Conservation (phyloP, 345 rosid species). For the Sapria himalayana region DNA sequence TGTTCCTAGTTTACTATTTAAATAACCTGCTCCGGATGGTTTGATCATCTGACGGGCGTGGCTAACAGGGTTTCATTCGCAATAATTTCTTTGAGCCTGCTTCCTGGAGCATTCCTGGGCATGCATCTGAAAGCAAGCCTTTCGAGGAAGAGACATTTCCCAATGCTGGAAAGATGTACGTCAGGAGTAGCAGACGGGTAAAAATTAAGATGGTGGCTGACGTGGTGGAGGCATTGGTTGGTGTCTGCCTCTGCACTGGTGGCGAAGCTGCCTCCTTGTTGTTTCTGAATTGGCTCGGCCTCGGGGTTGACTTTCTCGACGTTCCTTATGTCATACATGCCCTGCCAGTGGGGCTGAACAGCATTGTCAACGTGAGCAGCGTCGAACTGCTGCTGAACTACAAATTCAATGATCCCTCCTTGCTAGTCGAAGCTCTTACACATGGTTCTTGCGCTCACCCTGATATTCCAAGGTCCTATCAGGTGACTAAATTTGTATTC, state of each 20-base stretch:
- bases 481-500: no score
- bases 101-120: slow-evolving; percentile 60
- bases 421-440: slow-evolving; percentile 74
- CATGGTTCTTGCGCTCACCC: slow-evolving; percentile 88
- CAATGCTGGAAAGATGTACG: slow-evolving; percentile 21
- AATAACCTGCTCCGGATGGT: no score
- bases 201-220: slow-evolving; percentile 58
- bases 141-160: slow-evolving; percentile 19
- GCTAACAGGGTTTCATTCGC: slow-evolving; percentile 78
- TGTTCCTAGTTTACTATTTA: no score
- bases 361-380: slow-evolving; percentile 19
- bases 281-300: slow-evolving; percentile 57
- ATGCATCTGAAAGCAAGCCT: slow-evolving; percentile 13
- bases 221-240: slow-evolving; percentile 70
- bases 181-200: slow-evolving; percentile 19
- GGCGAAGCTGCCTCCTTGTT: slow-evolving; percentile 44
- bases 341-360: slow-evolving; percentile 16
- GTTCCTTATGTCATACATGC: slow-evolving; percentile 15
- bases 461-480: slow-evolving; percentile 78
- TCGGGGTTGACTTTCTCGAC: slow-evolving; percentile 25
- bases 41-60: no score
- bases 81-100: slow-evolving; percentile 46
- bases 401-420: slow-evolving; percentile 34
- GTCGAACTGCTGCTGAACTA: slow-evolving; percentile 41
- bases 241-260: slow-evolving; percentile 53